Percentiles rank a stretch among this genome's conserved stretches.
Evolutionary conservation across 1,284 basidiomycete species (phyloP).

Genomic region (Austroboletus niveus): DNA sequence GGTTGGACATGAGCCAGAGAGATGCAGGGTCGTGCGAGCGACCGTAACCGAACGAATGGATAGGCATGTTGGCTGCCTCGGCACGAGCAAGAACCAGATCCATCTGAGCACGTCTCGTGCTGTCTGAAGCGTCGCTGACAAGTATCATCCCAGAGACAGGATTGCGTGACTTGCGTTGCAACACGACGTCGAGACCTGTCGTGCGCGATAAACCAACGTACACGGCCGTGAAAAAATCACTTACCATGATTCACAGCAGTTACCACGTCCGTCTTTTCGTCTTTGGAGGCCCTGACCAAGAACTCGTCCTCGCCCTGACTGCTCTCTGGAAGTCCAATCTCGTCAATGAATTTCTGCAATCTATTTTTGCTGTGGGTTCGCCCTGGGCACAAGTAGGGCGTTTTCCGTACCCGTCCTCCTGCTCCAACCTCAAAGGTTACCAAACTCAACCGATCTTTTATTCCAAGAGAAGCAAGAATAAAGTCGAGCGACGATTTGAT

Average conservation of each 20-base stretch:
- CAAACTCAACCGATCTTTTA: slow-evolving; percentile 77
- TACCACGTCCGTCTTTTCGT: slow-evolving; percentile 94
- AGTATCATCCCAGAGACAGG: slow-evolving; percentile 88
- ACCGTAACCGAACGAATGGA: slow-evolving; percentile 96
- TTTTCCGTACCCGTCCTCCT: slow-evolving; percentile 79
- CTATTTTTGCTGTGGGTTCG: slow-evolving; percentile 66
- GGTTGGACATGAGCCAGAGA: slow-evolving; percentile 98
- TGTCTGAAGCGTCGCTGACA: slow-evolving; percentile 88
- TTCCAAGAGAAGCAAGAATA: slow-evolving; percentile 70
- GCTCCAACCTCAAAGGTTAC: slow-evolving; percentile 88
- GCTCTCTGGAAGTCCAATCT: slow-evolving; percentile 50
- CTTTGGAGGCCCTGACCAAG: slow-evolving; percentile 70
- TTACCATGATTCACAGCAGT: slow-evolving; percentile 90
- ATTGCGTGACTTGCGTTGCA: slow-evolving; percentile 91
- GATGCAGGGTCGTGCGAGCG: slow-evolving; percentile 95
- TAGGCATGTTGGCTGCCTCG: slow-evolving; percentile 93
- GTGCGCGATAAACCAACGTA: neutral
- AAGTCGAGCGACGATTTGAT: slow-evolving; percentile 86
- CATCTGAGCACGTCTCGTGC: slow-evolving; percentile 95
- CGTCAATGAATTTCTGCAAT: slow-evolving; percentile 76
- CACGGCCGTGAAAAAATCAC: slow-evolving; percentile 22
- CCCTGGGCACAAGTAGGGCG: slow-evolving; percentile 81
- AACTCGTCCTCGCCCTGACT: slow-evolving; percentile 63
- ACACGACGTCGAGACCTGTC: slow-evolving; percentile 83
- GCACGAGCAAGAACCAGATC: slow-evolving; percentile 94